Evolutionary conservation across 495 filamentous ascomycete species (phyloP).

Genomic region (Diplogelasinospora grovesii): DNA sequence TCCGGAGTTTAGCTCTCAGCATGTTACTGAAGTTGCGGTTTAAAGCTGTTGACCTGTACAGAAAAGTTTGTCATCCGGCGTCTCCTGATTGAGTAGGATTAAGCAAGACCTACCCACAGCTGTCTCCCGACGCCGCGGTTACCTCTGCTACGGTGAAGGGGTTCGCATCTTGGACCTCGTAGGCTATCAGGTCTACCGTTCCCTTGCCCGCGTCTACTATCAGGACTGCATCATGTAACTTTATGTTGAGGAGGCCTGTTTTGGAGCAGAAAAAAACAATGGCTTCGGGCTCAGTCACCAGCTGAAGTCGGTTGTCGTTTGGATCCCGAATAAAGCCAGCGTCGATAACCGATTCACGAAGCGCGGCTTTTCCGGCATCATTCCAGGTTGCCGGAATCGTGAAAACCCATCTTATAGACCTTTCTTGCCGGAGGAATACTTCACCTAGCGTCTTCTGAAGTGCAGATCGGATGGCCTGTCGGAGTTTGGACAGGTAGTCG

Average conservation of each 20-base stretch:
- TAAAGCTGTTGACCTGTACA: conserved; percentile 64
- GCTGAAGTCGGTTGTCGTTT: conserved; percentile 66
- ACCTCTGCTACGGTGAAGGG: conserved; percentile 72
- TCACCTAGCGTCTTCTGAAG: conserved; percentile 71
- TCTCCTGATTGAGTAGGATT: no score
- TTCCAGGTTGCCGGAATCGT: conserved; percentile 74
- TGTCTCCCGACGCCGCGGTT: conserved; percentile 68
- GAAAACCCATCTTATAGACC: conserved; percentile 66
- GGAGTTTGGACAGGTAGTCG: conserved; percentile 70
- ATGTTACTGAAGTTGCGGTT: conserved; percentile 75
- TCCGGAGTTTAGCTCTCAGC: conserved; percentile 65
- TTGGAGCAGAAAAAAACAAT: conserved; percentile 70
- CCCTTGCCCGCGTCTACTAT: conserved; percentile 72
- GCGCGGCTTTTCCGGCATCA: conserved; percentile 68
- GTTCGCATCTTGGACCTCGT: conserved; percentile 69
- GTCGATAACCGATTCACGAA: conserved; percentile 64
- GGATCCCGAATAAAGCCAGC: conserved; percentile 68
- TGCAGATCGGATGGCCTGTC: conserved; percentile 65
- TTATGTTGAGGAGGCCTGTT: conserved; percentile 65
- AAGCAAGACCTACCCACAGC: no score
- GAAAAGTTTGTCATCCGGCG: no score
- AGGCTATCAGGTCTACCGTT: conserved; percentile 70
- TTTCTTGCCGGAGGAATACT: conserved; percentile 68
- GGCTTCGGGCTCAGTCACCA: conserved; percentile 67
- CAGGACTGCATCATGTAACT: conserved; percentile 65